These are phyloP conservation scores for Cladophialophora chaetospira DNA, from an alignment of 2,329 filamentous ascomycete species.

Conservation along the genomic window DNA sequence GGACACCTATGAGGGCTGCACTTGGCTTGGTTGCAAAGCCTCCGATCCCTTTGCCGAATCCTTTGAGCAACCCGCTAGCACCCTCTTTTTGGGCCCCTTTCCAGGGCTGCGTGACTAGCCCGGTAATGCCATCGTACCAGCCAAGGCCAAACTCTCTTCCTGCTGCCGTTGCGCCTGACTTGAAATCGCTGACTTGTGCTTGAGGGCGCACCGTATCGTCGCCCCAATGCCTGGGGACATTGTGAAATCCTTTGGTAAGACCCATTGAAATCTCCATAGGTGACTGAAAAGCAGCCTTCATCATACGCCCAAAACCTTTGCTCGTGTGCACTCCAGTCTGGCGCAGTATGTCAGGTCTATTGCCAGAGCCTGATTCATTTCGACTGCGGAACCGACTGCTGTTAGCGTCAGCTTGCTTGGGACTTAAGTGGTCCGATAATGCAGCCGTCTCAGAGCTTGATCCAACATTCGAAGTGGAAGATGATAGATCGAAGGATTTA, in stretches of 20 bases:
- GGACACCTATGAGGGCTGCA: conserved; percentile 37
- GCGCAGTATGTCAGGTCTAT: conserved; percentile 32
- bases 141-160: conserved; percentile 50
- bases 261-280: conserved; percentile 53
- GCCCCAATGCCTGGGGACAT: conserved; percentile 55
- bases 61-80: conserved; percentile 43
- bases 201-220: conserved; percentile 50
- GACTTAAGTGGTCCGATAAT: conserved; percentile 10
- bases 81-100: conserved; percentile 45
- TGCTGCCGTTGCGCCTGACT: conserved; percentile 48
- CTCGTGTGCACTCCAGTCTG: conserved; percentile 30
- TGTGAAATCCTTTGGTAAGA: conserved; percentile 55
- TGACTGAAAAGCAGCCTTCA: conserved; percentile 33
- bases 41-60: conserved; percentile 45
- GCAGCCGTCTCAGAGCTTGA: conserved; percentile 14
- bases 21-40: conserved; percentile 34
- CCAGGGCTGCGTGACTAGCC: conserved; percentile 48
- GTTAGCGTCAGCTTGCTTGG: conserved; percentile 16
- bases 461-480: conserved; percentile 15
- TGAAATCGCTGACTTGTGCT: conserved; percentile 47
- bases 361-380: conserved; percentile 10
- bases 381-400: conserved; percentile 16
- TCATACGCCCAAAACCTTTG: conserved; percentile 25
- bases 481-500: conserved; percentile 7
- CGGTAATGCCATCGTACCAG: conserved; percentile 47